phyloP scores from a whole-genome alignment of 306 rosid species.

The Macrotyloma uniflorum region DNA sequence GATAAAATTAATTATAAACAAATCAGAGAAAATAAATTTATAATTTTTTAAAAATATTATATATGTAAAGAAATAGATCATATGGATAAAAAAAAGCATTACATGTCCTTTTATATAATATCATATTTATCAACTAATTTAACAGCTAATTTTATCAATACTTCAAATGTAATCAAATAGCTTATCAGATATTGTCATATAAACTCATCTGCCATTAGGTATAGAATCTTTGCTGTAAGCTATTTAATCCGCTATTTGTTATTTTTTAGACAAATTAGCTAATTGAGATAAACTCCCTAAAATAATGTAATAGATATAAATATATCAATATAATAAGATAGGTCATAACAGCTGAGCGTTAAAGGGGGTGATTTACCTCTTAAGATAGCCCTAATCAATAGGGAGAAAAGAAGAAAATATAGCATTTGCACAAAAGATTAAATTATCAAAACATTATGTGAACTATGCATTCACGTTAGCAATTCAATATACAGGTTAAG shows the following conservation, averaged over 20 bases:
- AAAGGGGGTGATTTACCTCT: background rate
- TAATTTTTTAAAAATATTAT: background rate
- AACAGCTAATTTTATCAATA: background rate
- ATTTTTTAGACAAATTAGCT: too few species aligned
- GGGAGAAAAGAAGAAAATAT: background rate
- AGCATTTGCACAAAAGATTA: background rate
- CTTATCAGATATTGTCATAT: background rate
- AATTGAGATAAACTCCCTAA: background rate
- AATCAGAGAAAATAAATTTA: background rate
- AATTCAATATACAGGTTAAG: conserved; percentile 30
- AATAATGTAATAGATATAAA: background rate
- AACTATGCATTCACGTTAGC: background rate
- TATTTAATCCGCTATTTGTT: background rate
- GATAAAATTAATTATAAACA: background rate
- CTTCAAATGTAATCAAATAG: background rate
- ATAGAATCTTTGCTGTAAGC: background rate
- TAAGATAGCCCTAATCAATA: background rate
- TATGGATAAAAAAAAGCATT: background rate
- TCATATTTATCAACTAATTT: background rate
- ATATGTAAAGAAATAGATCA: background rate
- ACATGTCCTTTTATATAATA: background rate
- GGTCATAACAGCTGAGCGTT: too few species aligned
- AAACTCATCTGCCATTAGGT: background rate
- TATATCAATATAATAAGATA: background rate
- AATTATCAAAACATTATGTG: conserved; percentile 23